Conservation (phyloP, 495 filamentous ascomycete genomes). For the Annulohypoxylon maeteangense region DNA sequence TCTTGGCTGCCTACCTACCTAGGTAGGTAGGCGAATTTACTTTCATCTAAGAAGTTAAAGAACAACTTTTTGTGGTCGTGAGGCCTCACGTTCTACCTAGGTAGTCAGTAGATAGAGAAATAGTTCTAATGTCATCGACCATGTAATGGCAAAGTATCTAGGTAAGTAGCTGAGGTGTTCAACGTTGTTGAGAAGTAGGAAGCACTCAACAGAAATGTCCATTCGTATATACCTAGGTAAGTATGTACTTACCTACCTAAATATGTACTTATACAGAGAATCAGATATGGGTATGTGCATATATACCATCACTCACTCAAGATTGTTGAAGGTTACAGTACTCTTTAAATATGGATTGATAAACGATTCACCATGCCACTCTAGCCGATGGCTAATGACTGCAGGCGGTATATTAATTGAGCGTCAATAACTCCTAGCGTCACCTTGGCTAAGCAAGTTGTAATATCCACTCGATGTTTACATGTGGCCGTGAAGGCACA, state of each 20-base stretch:
- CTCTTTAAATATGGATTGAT: too few species aligned
- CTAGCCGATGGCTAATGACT: not conserved
- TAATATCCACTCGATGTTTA: slow-evolving; percentile 22
- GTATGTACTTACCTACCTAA: not conserved
- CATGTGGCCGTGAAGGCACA: slow-evolving; percentile 20
- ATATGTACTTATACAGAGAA: not conserved
- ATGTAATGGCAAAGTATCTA: not conserved
- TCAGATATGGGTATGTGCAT: not conserved
- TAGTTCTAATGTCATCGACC: not conserved
- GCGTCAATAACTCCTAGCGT: not conserved
- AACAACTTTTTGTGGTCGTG: not conserved
- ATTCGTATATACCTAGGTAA: not conserved
- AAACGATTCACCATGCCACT: not conserved
- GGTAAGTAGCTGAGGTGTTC: not conserved
- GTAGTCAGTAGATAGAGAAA: not conserved
- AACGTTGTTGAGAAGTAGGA: not conserved
- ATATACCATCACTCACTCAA: too few species aligned
- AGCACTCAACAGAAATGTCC: slow-evolving; percentile 1
- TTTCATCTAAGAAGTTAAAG: not conserved
- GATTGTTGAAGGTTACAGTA: too few species aligned
- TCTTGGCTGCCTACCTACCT: not conserved
- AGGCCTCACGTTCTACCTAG: not conserved
- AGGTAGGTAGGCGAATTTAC: too few species aligned
- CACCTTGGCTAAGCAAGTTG: not conserved
- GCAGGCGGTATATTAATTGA: not conserved